Evolutionary conservation across 176 grass and related monocot genomes (phyloP).

Genomic region (Oryza nivara): DNA sequence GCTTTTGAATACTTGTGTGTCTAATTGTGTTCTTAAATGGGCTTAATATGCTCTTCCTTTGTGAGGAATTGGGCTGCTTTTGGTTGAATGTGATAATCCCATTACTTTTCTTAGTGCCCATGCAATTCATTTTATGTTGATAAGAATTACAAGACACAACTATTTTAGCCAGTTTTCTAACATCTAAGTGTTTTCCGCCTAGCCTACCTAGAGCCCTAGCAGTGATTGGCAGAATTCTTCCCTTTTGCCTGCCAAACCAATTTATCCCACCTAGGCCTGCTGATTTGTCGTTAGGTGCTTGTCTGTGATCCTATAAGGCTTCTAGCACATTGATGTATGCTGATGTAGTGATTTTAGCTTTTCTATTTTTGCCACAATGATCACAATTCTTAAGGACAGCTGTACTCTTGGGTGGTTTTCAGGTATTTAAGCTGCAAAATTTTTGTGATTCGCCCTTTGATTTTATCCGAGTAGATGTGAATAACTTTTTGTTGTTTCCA

Average conservation of each 20-base stretch:
- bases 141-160: conserved; percentile 2
- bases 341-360: neutral
- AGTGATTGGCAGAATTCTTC: neutral
- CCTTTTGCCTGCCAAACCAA: neutral
- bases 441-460: neutral
- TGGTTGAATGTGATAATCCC: neutral
- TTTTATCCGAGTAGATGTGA: neutral
- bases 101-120: conserved; percentile 3
- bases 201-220: neutral
- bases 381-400: neutral
- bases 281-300: neutral
- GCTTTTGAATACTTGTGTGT: neutral
- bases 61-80: neutral
- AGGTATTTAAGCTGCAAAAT: conserved; percentile 5
- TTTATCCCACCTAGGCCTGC: neutral
- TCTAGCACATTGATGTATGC: neutral
- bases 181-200: neutral
- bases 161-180: neutral
- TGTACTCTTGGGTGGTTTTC: neutral
- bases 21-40: too few relatives aligned
- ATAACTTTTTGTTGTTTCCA: conserved; percentile 12
- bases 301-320: neutral
- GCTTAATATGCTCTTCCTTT: neutral
- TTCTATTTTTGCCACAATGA: neutral
- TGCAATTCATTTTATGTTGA: conserved; percentile 6